Evolutionary conservation across 257 asterid species (phyloP).

Genomic region (Nemophila menziesii): DNA sequence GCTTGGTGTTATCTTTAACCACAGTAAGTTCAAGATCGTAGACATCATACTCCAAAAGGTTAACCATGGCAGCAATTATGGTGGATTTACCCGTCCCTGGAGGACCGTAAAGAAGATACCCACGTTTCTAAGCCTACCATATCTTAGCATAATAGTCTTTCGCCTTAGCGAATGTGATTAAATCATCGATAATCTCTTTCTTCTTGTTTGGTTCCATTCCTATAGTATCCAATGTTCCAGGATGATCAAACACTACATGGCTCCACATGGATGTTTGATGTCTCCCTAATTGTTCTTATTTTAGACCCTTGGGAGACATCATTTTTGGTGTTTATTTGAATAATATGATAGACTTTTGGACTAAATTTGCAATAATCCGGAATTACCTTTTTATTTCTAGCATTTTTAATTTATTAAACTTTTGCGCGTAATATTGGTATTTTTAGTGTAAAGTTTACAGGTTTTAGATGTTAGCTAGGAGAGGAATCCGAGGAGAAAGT

Average conservation of each 20-base stretch:
- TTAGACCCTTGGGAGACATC: no score
- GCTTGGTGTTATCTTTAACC: slow-evolving; percentile 13
- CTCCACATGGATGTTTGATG: slow-evolving; percentile 35
- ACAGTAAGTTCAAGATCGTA: slow-evolving; percentile 16
- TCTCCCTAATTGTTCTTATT: no score
- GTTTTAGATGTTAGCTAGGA: no score
- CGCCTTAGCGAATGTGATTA: no score
- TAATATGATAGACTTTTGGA: no score
- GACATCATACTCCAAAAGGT: slow-evolving; percentile 12
- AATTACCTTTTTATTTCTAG: no score
- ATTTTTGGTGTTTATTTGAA: no score
- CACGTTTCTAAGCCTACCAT: slow-evolving; percentile 61
- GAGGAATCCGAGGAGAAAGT: no score
- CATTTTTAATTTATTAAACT: no score
- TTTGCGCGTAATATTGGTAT: no score
- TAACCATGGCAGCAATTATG: slow-evolving; percentile 15
- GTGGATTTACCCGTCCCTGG: slow-evolving; percentile 19
- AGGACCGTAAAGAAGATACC: slow-evolving; percentile 17
- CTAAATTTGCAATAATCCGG: no score
- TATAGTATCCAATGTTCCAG: slow-evolving; percentile 30
- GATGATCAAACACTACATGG: slow-evolving; percentile 42
- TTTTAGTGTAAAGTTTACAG: no score
- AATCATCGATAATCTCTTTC: slow-evolving; percentile 30
- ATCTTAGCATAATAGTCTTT: slow-evolving; percentile 45
- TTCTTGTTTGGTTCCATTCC: slow-evolving; percentile 46